Percentiles rank a stretch among this genome's conserved stretches.
Conservation (phyloP, 2,329 filamentous ascomycete species). For the Cyphellophora attinorum region DNA sequence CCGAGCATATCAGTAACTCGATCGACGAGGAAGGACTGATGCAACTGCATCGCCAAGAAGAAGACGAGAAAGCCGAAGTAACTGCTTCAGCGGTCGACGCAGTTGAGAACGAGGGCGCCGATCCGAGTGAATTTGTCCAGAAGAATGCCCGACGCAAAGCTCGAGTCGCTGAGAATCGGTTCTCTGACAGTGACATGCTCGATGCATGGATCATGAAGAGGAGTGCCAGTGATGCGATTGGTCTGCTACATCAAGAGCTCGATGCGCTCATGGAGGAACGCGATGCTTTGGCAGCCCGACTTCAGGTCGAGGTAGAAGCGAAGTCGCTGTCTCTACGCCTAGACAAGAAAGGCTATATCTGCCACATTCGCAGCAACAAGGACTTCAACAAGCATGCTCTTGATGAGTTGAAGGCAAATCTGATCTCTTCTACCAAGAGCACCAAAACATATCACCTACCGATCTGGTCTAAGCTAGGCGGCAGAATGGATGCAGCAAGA, state of each 20-base stretch:
- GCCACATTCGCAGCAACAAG: constrained; percentile 57
- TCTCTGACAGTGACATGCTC: constrained; percentile 28
- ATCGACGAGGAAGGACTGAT: constrained; percentile 91
- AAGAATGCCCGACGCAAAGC: constrained; percentile 33
- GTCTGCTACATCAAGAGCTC: constrained; percentile 59
- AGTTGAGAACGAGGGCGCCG: constrained; percentile 54
- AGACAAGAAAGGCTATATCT: constrained; percentile 78
- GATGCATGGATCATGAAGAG: constrained; percentile 57
- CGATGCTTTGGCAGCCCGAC: constrained; percentile 44
- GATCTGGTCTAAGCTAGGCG: constrained; percentile 75
- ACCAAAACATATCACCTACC: constrained; percentile 77
- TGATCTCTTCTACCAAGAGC: constrained; percentile 68
- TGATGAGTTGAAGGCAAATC: constrained; percentile 36
- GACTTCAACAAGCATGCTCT: constrained; percentile 51
- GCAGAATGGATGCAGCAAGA: constrained; percentile 66
- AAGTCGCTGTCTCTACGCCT: constrained; percentile 66
- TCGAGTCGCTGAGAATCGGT: constrained; percentile 19
- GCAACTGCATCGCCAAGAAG: constrained; percentile 67
- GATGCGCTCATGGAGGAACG: constrained; percentile 53
- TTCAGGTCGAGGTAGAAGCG: constrained; percentile 54
- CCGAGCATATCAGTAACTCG: constrained; percentile 60
- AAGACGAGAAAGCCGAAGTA: constrained; percentile 61
- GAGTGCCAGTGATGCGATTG: constrained; percentile 57
- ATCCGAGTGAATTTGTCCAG: constrained; percentile 47
- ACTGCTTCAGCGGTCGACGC: constrained; percentile 65